Evolutionary conservation across 352 stramenopile genomes (phyloP).

Genomic region (Pythium insidiosum): DNA sequence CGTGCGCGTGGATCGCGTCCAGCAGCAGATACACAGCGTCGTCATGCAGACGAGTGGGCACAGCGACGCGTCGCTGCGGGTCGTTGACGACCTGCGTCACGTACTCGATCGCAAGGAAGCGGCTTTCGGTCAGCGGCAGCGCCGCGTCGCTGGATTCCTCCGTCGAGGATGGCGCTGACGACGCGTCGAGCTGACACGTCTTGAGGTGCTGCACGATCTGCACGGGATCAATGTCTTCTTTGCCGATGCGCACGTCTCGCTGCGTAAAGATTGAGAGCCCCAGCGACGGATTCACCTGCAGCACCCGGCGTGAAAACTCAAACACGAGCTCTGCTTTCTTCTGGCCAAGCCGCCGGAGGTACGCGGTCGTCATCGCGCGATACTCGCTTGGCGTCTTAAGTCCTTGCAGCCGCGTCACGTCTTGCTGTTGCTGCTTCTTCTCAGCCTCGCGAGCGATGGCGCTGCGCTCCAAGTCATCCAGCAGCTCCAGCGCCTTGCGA

Average conservation of each 20-base stretch:
- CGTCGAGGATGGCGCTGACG: conserved; percentile 2
- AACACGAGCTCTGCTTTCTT: conserved; percentile 68
- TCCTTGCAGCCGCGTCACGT: no score
- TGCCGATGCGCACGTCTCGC: conserved; percentile 29
- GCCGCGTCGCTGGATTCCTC: conserved; percentile 2
- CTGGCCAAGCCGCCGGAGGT: conserved; percentile 52
- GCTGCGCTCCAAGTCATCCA: conserved; percentile 71
- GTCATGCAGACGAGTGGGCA: conserved; percentile 55
- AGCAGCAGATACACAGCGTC: conserved; percentile 75
- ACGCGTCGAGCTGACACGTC: conserved; percentile 24
- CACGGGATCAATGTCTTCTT: conserved; percentile 59
- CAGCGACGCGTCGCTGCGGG: conserved; percentile 18
- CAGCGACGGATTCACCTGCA: conserved; percentile 41
- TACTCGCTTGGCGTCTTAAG: conserved; percentile 40
- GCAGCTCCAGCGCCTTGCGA: conserved; percentile 68
- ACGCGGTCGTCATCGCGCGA: conserved; percentile 52
- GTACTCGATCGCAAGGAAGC: conserved; percentile 75
- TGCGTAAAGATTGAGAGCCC: conserved; percentile 77
- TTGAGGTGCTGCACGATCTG: conserved; percentile 62
- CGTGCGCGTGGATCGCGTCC: conserved; percentile 48
- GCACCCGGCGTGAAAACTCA: conserved; percentile 68
- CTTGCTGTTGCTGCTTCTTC: background rate
- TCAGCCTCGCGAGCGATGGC: conserved; percentile 1
- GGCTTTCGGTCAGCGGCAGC: conserved; percentile 49
- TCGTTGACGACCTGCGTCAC: conserved; percentile 70